Evolutionary conservation across 1,284 basidiomycete genomes (phyloP).

Genomic region (Marasmius tenuissimus): DNA sequence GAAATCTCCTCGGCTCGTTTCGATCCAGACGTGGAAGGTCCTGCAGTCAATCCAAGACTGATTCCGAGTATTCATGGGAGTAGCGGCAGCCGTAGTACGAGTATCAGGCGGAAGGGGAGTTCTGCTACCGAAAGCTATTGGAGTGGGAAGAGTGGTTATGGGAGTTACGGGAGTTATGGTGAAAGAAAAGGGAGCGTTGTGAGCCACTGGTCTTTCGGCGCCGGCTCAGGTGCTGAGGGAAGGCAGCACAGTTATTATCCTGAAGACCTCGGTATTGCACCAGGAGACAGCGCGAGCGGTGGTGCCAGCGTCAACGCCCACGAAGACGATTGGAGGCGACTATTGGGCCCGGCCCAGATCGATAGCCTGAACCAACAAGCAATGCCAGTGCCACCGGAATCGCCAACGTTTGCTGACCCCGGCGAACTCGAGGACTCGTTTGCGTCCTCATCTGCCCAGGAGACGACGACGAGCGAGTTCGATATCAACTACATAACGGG

Average conservation of each 20-base stretch:
- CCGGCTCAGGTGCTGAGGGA: background rate
- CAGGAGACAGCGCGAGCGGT: background rate
- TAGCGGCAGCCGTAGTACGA: background rate
- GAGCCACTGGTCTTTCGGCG: background rate
- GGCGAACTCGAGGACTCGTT: background rate
- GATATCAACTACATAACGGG: background rate
- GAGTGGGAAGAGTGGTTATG: constrained; percentile 2
- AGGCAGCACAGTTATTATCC: background rate
- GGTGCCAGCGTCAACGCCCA: background rate
- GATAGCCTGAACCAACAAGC: background rate
- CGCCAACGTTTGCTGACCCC: background rate
- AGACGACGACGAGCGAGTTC: background rate
- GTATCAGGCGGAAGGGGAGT: background rate
- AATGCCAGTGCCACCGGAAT: background rate
- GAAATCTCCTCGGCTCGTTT: background rate
- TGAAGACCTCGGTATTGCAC: background rate
- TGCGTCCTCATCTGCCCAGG: background rate
- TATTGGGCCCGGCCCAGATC: background rate
- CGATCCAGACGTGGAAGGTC: constrained; percentile 1
- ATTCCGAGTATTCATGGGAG: background rate
- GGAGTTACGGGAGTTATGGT: background rate
- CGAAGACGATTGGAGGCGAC: background rate
- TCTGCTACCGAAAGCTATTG: constrained; percentile 1
- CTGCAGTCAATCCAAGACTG: background rate
- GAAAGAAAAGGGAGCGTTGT: constrained; percentile 1